Percentiles rank a stretch among this genome's conserved stretches.
These are phyloP conservation scores for Cladosporium phlei DNA, from an alignment of 2,329 filamentous ascomycete genomes.

Conservation along the genomic window DNA sequence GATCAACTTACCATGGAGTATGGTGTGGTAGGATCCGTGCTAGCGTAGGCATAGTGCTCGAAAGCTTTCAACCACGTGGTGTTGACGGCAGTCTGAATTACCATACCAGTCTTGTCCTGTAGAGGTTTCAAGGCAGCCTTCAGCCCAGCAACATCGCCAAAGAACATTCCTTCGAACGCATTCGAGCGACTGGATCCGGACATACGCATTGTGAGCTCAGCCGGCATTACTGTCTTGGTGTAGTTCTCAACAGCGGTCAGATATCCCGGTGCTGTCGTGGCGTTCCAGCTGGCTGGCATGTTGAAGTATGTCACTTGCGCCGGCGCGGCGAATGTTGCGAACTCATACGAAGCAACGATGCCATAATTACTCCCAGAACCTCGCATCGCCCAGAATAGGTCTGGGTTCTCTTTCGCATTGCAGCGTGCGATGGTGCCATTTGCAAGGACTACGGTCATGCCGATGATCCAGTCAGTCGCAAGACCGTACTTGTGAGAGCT, in stretches of 20 bases:
- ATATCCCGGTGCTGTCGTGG: slow-evolving; percentile 8
- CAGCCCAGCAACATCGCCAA: slow-evolving; percentile 12
- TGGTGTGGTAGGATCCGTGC: slow-evolving; percentile 9
- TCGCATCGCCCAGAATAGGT: slow-evolving; percentile 23
- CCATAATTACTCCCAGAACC: slow-evolving; percentile 22
- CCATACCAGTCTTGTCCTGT: slow-evolving; percentile 6
- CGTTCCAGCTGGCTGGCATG: slow-evolving; percentile 14
- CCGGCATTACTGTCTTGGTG: slow-evolving; percentile 13
- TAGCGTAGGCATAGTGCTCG: slow-evolving; percentile 8
- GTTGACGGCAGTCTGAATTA: neutral
- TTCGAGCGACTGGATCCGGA: slow-evolving; percentile 4
- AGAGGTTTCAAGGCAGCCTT: slow-evolving; percentile 14
- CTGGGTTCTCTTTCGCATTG: slow-evolving; percentile 13
- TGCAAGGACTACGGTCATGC: slow-evolving; percentile 15
- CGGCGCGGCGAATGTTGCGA: slow-evolving; percentile 22
- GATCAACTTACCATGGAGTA: slow-evolving; percentile 5
- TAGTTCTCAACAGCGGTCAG: slow-evolving; percentile 13
- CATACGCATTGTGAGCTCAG: slow-evolving; percentile 17
- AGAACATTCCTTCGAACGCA: slow-evolving; percentile 14
- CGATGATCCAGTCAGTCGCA: slow-evolving; percentile 14
- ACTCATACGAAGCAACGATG: slow-evolving; percentile 19
- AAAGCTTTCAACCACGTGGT: slow-evolving; percentile 9
- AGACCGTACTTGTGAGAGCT: slow-evolving; percentile 16
- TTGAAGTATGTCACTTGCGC: slow-evolving; percentile 15
- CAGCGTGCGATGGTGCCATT: slow-evolving; percentile 11